Percentiles rank a stretch among this genome's conserved stretches.
Conservation (phyloP, 176 grass and related monocot genomes). For the Triticum dicoccoides region DNA sequence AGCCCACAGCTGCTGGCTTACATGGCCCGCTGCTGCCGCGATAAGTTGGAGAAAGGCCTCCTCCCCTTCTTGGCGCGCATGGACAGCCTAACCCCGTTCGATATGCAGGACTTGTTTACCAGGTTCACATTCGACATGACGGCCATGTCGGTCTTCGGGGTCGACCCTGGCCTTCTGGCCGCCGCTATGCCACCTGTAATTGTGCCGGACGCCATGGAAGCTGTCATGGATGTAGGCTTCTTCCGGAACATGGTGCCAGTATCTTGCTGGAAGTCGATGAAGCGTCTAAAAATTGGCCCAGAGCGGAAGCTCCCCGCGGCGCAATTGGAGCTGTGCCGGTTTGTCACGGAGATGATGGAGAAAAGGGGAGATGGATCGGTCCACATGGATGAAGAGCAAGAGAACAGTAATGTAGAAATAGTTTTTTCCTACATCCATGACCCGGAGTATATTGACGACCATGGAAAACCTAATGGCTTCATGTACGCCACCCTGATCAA, state of each 20-base stretch:
- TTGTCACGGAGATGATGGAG: constrained; percentile 16
- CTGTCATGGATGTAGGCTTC: constrained; percentile 16
- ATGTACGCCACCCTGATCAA: constrained; percentile 33
- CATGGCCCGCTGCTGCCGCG: background rate
- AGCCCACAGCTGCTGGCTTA: background rate
- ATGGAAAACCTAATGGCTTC: background rate
- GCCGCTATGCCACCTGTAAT: constrained; percentile 6
- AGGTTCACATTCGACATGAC: constrained; percentile 43
- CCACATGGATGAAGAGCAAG: background rate
- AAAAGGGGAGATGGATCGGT: background rate
- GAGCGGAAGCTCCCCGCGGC: constrained; percentile 1
- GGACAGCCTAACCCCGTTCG: background rate
- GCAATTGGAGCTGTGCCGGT: background rate
- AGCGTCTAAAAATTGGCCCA: too few relatives aligned
- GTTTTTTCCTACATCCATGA: constrained; percentile 9
- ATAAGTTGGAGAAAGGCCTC: constrained; percentile 13
- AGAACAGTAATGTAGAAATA: background rate
- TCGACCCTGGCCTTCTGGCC: constrained; percentile 27
- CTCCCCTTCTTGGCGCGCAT: background rate
- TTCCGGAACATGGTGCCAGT: background rate
- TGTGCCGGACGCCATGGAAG: background rate
- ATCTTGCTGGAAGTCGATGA: too few relatives aligned
- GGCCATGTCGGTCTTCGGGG: constrained; percentile 26
- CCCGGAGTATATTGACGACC: background rate
- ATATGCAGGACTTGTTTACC: constrained; percentile 39